Percentiles rank a stretch among this genome's conserved stretches.
These are phyloP conservation scores for Canavalia gladiata DNA, from an alignment of 306 rosid species.

Conservation along the genomic window DNA sequence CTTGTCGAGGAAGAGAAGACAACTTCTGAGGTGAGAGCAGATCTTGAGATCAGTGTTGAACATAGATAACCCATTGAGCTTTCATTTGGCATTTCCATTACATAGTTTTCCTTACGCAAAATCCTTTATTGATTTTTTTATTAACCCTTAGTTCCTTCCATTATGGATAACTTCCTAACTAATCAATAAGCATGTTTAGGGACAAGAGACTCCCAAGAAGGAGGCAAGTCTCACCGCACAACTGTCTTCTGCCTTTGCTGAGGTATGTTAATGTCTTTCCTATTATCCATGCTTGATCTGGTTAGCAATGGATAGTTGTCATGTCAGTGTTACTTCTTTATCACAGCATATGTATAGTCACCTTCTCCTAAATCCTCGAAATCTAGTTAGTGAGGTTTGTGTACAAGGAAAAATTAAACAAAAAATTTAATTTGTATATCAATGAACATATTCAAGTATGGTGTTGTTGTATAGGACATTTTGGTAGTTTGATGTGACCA, in stretches of 20 bases:
- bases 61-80: constrained; percentile 13
- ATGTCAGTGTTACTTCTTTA: neutral
- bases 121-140: constrained; percentile 6
- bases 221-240: constrained; percentile 38
- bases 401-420: neutral
- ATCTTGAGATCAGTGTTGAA: constrained; percentile 43
- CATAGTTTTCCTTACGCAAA: constrained; percentile 7
- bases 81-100: constrained; percentile 6
- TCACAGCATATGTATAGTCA: neutral
- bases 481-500: constrained; percentile 38
- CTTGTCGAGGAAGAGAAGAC: constrained; percentile 56
- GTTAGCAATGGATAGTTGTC: constrained; percentile 10
- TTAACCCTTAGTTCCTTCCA: neutral
- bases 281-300: constrained; percentile 33
- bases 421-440: neutral
- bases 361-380: neutral
- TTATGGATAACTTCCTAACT: constrained; percentile 25
- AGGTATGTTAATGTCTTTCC: constrained; percentile 45
- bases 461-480: neutral
- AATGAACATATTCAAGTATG: neutral
- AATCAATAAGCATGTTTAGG: constrained; percentile 42
- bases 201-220: constrained; percentile 19
- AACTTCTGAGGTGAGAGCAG: constrained; percentile 54
- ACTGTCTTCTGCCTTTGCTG: constrained; percentile 47
- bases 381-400: neutral